These are phyloP conservation scores for Dioscorea alata DNA, from an alignment of 106 monocot species.

Conservation along the genomic window DNA sequence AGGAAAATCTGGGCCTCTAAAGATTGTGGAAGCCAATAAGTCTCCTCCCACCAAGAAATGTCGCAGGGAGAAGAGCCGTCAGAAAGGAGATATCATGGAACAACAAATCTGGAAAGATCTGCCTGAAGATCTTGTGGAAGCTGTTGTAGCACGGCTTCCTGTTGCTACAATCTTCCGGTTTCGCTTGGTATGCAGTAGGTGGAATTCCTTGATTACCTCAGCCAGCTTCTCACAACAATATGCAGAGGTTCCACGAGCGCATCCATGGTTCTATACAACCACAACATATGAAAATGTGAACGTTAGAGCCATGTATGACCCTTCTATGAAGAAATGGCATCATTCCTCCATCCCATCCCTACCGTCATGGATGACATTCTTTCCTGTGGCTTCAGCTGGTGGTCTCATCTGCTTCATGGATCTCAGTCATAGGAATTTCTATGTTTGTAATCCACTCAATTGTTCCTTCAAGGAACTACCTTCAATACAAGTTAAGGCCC, in stretches of 20 bases:
- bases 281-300: constrained; percentile 28
- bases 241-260: constrained; percentile 22
- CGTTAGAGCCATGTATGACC: constrained; percentile 60
- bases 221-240: constrained; percentile 45
- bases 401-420: constrained; percentile 80
- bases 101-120: constrained; percentile 67
- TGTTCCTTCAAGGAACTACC: constrained; percentile 59
- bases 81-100: constrained; percentile 42
- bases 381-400: constrained; percentile 69
- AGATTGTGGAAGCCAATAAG: constrained; percentile 36
- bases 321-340: constrained; percentile 64
- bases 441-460: constrained; percentile 69
- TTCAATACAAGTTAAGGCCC: constrained; percentile 24
- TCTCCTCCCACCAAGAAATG: constrained; percentile 40
- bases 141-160: constrained; percentile 70
- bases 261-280: constrained; percentile 70
- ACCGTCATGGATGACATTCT: constrained; percentile 24
- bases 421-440: constrained; percentile 46
- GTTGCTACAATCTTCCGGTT: constrained; percentile 62
- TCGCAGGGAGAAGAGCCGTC: constrained; percentile 30
- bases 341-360: constrained; percentile 37
- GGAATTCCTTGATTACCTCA: constrained; percentile 58
- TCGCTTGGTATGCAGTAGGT: constrained; percentile 66
- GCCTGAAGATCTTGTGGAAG: constrained; percentile 73
- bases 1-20: constrained; percentile 19